Percentiles rank a stretch among this genome's conserved stretches.
phyloP scores from a whole-genome alignment of 1,139 yeast genomes.

The Candida mesenterica region DNA sequence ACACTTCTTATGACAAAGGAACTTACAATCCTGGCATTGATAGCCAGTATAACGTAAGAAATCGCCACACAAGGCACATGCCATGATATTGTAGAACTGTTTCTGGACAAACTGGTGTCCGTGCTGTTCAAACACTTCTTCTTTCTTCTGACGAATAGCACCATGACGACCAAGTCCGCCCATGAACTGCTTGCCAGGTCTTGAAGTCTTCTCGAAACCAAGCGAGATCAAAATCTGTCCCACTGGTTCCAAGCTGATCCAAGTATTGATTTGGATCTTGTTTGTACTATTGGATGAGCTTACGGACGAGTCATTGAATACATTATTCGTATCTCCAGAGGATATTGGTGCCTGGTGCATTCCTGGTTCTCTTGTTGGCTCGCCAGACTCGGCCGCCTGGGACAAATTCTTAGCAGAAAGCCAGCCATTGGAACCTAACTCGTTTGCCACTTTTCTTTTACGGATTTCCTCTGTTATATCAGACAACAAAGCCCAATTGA shows the following conservation, averaged over 20 bases:
- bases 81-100: constrained; percentile 93
- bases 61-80: constrained; percentile 96
- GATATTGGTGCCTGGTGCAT: not conserved
- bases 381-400: constrained; percentile 6
- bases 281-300: constrained; percentile 19
- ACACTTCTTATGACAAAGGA: constrained; percentile 92
- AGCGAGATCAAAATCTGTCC: constrained; percentile 81
- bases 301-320: constrained; percentile 2
- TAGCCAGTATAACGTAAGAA: constrained; percentile 90
- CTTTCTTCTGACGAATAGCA: constrained; percentile 93
- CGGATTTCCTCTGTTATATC: constrained; percentile 94
- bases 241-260: constrained; percentile 92
- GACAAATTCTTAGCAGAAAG: constrained; percentile 68
- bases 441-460: constrained; percentile 80
- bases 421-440: constrained; percentile 79
- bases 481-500: constrained; percentile 84
- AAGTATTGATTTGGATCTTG: constrained; percentile 56
- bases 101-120: constrained; percentile 97
- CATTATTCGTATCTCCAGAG: not conserved
- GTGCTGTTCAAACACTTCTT: constrained; percentile 91
- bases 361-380: not conserved
- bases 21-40: constrained; percentile 95
- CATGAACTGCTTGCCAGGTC: constrained; percentile 52
- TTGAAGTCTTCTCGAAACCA: constrained; percentile 71
- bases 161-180: constrained; percentile 96